Percentiles rank a stretch among this genome's conserved stretches.
Evolutionary conservation across 805 yeast species (phyloP).

Genomic region (Wickerhamomyces canadensis): DNA sequence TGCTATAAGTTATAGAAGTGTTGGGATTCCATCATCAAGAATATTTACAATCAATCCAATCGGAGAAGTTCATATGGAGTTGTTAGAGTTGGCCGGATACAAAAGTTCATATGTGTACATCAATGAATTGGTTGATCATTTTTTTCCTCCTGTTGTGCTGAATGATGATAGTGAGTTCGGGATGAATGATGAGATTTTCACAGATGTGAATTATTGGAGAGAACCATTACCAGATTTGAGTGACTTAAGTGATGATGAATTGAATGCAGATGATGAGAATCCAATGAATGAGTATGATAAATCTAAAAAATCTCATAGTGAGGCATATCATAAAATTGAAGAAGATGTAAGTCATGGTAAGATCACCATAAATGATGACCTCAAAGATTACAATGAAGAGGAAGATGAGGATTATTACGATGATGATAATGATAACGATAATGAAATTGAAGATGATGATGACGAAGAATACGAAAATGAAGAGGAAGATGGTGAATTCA

Average conservation of each 20-base stretch:
- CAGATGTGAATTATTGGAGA: slow-evolving; percentile 91
- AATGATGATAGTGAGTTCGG: slow-evolving; percentile 19
- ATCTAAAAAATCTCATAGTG: too few relatives aligned
- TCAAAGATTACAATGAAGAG: slow-evolving; percentile 14
- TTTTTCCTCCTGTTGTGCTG: slow-evolving; percentile 93
- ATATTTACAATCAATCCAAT: slow-evolving; percentile 94
- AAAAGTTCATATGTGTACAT: slow-evolving; percentile 82
- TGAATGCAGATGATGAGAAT: slow-evolving; percentile 15
- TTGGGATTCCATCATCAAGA: slow-evolving; percentile 88
- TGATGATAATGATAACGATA: slow-evolving; percentile 18
- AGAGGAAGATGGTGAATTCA: slow-evolving; percentile 28
- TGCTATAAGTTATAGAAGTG: slow-evolving; percentile 90
- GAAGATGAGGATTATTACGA: slow-evolving; percentile 19
- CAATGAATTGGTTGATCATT: slow-evolving; percentile 93
- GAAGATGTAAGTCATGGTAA: too few relatives aligned
- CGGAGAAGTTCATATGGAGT: slow-evolving; percentile 96
- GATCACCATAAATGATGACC: slow-evolving; percentile 14
- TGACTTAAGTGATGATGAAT: slow-evolving; percentile 47
- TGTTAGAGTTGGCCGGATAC: slow-evolving; percentile 89
- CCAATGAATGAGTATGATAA: slow-evolving; percentile 9
- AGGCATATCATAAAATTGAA: too few relatives aligned
- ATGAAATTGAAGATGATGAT: slow-evolving; percentile 15
- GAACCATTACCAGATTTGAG: slow-evolving; percentile 65
- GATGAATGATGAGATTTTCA: slow-evolving; percentile 42
- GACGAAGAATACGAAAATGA: slow-evolving; percentile 21